Evolutionary conservation across 805 yeast genomes (phyloP), one percentile per base, ranked within the genome.

Genomic region (Brettanomyces naardenensis): DNA sequence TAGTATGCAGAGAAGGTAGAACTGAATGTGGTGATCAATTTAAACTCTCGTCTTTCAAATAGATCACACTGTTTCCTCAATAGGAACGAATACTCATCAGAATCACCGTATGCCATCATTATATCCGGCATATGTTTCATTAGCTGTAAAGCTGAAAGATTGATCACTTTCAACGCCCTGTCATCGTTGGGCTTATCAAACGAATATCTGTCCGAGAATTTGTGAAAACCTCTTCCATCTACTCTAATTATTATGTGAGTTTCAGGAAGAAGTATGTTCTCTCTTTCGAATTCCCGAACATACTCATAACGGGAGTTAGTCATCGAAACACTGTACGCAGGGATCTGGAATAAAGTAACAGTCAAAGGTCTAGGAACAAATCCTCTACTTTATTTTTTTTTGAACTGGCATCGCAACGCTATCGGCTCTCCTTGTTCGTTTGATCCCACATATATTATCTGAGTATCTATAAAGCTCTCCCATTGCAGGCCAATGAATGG

Each of bases 151-250:
- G 97, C 97, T 3, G 95, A 78, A 3, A 69, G 64, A 61, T 88
- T 92, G 88, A 92, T 88, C 43, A 88, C 72, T 2, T 65, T 61
- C 23, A 92, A 58, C 0, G 97, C 97, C 19, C 76, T 55, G 20
- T 58, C 43, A 59, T 92, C 98, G 53, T 92, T 92, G 3, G 98
- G 98, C 54, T 92, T 92, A 2, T 58, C 73, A 57, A 92, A 75
- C 3, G 74, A 59, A 57, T 92, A 92, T 40, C 64, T 61, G 27
- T 70, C 70, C 2, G 95, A 78, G 49, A 92, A 81, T 48, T 77
- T 80, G 61, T 92, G 98, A 56, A 92, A 92, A 19, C 95, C 95
- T 45, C 92, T 73, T 1, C 98, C 98, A 53, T 92, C 98, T 0
- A 92, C 77, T 31, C 98, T 68, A 3, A 92, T 74, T 7, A 92